Evolutionary conservation across 176 grass and related monocot genomes (phyloP).

Genomic region (Poa annua): DNA sequence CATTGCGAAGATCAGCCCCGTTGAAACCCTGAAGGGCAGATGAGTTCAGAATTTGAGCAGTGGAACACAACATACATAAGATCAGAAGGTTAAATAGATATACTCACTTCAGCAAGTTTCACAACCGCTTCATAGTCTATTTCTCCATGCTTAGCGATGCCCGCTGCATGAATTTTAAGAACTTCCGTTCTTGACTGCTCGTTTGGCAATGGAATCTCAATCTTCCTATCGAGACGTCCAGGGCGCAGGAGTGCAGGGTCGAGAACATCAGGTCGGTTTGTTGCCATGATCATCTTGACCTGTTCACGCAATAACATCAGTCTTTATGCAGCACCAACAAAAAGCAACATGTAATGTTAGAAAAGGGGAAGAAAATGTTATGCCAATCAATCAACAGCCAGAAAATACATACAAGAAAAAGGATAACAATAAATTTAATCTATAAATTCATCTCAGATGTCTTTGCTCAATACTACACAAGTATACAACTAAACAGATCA

Average conservation of each 20-base stretch:
- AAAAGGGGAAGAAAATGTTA: constrained; percentile 17
- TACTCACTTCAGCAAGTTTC: constrained; percentile 90
- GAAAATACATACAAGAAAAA: constrained; percentile 13
- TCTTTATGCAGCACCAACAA: not conserved
- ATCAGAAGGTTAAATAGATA: not conserved
- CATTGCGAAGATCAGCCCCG: constrained; percentile 95
- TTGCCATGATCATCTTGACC: constrained; percentile 99
- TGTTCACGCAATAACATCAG: constrained; percentile 37
- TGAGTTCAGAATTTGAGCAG: constrained; percentile 12
- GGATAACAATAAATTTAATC: not conserved
- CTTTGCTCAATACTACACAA: constrained; percentile 12
- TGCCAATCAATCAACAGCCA: not conserved
- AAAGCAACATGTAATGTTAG: not conserved
- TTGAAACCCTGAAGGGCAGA: constrained; percentile 73
- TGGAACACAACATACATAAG: too few relatives aligned
- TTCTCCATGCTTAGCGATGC: constrained; percentile 97
- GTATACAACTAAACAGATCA: not conserved
- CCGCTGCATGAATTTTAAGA: constrained; percentile 95
- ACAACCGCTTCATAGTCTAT: constrained; percentile 99
- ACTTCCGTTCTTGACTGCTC: constrained; percentile 96
- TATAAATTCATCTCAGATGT: not conserved
- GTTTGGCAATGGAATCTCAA: constrained; percentile 97
- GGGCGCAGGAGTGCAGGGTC: constrained; percentile 94
- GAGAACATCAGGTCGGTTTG: constrained; percentile 93
- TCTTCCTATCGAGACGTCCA: constrained; percentile 91